Evolutionary conservation across 305 asterid genomes (phyloP), one percentile per base, ranked within the genome.

Genomic region (Fraxinus sp.): DNA sequence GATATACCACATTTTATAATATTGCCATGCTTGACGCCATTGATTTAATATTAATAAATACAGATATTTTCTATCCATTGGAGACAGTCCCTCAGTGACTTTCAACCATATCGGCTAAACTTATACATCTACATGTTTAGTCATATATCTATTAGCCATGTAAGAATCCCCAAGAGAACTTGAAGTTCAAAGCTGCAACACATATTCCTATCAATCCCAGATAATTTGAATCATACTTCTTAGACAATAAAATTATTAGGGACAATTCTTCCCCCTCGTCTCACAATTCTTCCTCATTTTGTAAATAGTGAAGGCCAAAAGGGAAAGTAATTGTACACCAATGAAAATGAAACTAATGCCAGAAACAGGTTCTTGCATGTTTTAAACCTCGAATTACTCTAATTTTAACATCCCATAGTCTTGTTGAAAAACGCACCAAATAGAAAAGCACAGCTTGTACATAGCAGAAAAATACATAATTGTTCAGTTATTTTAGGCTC

Each of bases 301-400:
- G 39, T 13, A 1, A 28, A 30, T 30, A 7, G 74, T 26, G 74
- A 13, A 4, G 74, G 74, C 39, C 74, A 68, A 11, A 68, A 13
- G 37, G 37, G 35, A 76, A 79, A 79, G 78, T 20, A 30, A 22
- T 28, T 35, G 78, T 77, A 62, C 66, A 33, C 68, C 24, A 32
- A 16, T 22, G 71, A 46, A 76, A 82, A 79, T 76, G 64, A 39
- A 32, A 59, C 64, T 77, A 18, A 75, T 4, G 36, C 80, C 76
- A 44, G 49, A 71, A 80, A 32, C 35, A 11, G 37, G 18, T 13
- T 26, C 39, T 68, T 30, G 36, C 36, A 77, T 57, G 26, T 44
- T 49, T 28, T 64, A 80, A 74, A 57, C 82, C 80, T 57, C 32
- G 32, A 64, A 33, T 62, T 59, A 62, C 49, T 72, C 32, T 28